A percentile compares a stretch with the other conserved stretches of the same genome.
These are phyloP conservation scores for Tylopilus sp. DNA, from an alignment of 1,284 basidiomycete genomes.

Conservation along the genomic window DNA sequence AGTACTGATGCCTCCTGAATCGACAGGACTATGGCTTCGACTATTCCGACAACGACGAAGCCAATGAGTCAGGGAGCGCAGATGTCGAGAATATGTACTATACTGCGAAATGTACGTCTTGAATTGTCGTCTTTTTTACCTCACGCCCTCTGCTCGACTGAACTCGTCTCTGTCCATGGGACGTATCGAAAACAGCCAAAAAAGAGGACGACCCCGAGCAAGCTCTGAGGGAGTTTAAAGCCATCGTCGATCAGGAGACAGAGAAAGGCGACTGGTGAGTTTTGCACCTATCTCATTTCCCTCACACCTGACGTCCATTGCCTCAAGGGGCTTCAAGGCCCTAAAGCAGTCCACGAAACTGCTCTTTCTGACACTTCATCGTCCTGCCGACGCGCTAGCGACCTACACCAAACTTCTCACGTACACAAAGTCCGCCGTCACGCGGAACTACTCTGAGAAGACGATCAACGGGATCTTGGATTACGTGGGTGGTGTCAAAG, in stretches of 20 bases:
- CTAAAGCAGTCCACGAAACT: slow-evolving; percentile 98
- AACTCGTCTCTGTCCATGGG: slow-evolving; percentile 1
- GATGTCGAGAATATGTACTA: slow-evolving; percentile 99
- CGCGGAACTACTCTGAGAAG: slow-evolving; percentile 93
- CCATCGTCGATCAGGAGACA: slow-evolving; percentile 84
- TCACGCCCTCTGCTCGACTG: neutral
- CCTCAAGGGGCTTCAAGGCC: slow-evolving; percentile 92
- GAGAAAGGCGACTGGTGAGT: slow-evolving; percentile 90
- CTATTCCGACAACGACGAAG: slow-evolving; percentile 90
- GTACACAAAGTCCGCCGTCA: slow-evolving; percentile 92
- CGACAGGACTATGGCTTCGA: slow-evolving; percentile 93
- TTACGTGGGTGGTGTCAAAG: slow-evolving; percentile 93
- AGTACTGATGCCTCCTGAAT: slow-evolving; percentile 7
- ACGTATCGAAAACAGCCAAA: slow-evolving; percentile 56
- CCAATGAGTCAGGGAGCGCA: slow-evolving; percentile 73
- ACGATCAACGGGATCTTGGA: slow-evolving; percentile 98
- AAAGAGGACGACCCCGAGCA: slow-evolving; percentile 91
- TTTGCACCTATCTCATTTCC: neutral
- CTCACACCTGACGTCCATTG: slow-evolving; percentile 1
- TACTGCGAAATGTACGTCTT: slow-evolving; percentile 82
- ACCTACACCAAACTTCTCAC: slow-evolving; percentile 84
- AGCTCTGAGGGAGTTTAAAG: slow-evolving; percentile 82
- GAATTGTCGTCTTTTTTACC: neutral
- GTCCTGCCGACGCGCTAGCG: slow-evolving; percentile 80
- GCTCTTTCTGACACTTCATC: slow-evolving; percentile 75